Base-by-base conservation (phyloP, 2,329 filamentous ascomycete species). In the Harringtonia aguacate region DNA sequence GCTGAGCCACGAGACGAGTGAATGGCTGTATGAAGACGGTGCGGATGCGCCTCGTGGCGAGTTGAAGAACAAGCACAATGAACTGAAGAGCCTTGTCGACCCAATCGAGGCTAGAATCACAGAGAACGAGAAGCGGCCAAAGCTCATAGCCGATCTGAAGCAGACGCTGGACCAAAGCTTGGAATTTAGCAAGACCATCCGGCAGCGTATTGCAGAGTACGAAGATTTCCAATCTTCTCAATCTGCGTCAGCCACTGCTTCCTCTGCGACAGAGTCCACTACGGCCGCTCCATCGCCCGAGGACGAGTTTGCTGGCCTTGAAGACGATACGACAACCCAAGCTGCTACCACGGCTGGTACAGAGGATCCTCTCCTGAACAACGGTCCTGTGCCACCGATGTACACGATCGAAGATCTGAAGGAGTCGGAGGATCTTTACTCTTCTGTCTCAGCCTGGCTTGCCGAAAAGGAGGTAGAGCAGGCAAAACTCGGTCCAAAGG, bases 21-120 rank as follows among this genome's bases (percentile, higher is more conserved):
- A 95, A 12, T 98, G 92, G 90, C 78, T 98, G 47, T 92, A 95
- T 59, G 85, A 77, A 15, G 88, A 89, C 38, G 87, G 90, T 45
- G 73, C 75, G 15, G 80, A 88, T 39, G 89, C 92, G 5, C 71
- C 76, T 30, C 81, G 80, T 46, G 78, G 85, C 4, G 79, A 82
- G 39, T 75, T 98, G 55, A 85, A 82, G 60, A 72, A 76, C 44
- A 86, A 82, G 59, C 75, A 94, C 40, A 82, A 86, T 61, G 76
- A 75, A 36, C 76, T 98, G 40, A 82, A 86, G 58, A 76, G 79
- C 43, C 75, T 95, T 38, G 84, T 89, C 42, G 69, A 77, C 28
- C 90, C 89, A 2, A 79, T 95, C 22, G 73, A 87, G 53, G 79
- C 75, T 57, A 78, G 92, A 47, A 79, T 81, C 39, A 73, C 81